phyloP scores from a whole-genome alignment of 805 yeast genomes.

The Spathaspora sp. region DNA sequence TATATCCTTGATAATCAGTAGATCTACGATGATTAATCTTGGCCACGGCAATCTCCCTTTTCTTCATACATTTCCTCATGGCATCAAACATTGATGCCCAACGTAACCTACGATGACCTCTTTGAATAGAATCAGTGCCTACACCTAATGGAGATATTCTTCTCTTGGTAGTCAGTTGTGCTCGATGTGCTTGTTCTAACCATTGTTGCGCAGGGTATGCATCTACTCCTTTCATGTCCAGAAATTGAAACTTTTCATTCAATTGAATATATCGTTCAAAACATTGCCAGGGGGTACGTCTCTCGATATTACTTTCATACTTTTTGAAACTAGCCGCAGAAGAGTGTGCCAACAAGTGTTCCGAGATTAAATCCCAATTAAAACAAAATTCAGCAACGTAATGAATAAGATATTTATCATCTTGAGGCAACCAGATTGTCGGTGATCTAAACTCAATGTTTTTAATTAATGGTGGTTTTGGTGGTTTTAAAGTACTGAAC shows the following conservation, averaged over 20 bases:
- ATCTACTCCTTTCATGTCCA: slow-evolving; percentile 83
- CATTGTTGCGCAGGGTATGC: slow-evolving; percentile 84
- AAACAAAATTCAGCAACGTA: slow-evolving; percentile 83
- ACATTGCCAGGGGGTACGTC: slow-evolving; percentile 98
- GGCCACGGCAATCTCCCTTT: slow-evolving; percentile 65
- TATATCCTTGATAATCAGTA: slow-evolving; percentile 3
- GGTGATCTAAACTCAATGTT: slow-evolving; percentile 83
- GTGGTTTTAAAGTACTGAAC: slow-evolving; percentile 72
- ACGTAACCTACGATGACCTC: slow-evolving; percentile 86
- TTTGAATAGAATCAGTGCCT: slow-evolving; percentile 85
- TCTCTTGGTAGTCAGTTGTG: slow-evolving; percentile 83
- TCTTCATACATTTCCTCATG: slow-evolving; percentile 82
- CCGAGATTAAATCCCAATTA: slow-evolving; percentile 91
- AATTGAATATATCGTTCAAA: slow-evolving; percentile 94
- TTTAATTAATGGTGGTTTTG: slow-evolving; percentile 82
- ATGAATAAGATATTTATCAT: slow-evolving; percentile 75
- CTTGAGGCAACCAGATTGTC: slow-evolving; percentile 94
- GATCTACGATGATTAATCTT: slow-evolving; percentile 25
- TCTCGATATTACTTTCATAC: slow-evolving; percentile 83
- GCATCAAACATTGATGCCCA: slow-evolving; percentile 99
- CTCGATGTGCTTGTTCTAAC: slow-evolving; percentile 87
- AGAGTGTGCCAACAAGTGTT: slow-evolving; percentile 66
- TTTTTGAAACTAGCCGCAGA: slow-evolving; percentile 44
- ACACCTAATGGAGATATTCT: slow-evolving; percentile 91
- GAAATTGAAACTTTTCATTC: slow-evolving; percentile 80